These are phyloP conservation scores for Ciborinia camelliae DNA, from an alignment of 2,329 filamentous ascomycete genomes.

Conservation along the genomic window DNA sequence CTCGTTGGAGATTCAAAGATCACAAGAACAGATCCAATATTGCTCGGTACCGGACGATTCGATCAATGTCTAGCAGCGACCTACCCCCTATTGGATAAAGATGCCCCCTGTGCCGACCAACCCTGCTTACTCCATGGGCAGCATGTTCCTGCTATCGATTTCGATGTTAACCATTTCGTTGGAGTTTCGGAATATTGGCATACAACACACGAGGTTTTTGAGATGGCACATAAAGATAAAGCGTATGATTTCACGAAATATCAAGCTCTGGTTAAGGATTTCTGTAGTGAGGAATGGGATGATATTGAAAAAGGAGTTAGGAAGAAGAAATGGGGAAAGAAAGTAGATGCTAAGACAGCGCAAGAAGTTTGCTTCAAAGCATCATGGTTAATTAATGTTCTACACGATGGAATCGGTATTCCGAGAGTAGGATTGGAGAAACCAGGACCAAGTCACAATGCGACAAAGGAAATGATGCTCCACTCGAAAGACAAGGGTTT, in stretches of 20 bases:
- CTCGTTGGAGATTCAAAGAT: constrained; percentile 41
- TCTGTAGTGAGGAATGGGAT: constrained; percentile 81
- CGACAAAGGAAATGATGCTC: constrained; percentile 66
- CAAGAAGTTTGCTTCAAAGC: constrained; percentile 95
- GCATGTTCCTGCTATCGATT: constrained; percentile 93
- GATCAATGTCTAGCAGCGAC: constrained; percentile 78
- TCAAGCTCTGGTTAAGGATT: constrained; percentile 77
- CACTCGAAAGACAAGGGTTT: constrained; percentile 72
- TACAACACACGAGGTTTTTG: constrained; percentile 92
- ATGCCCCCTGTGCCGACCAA: constrained; percentile 74
- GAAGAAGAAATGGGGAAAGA: constrained; percentile 69
- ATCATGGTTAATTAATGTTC: constrained; percentile 93
- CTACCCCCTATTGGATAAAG: constrained; percentile 84
- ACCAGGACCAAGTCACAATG: constrained; percentile 56
- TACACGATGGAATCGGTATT: constrained; percentile 93
- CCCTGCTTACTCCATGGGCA: constrained; percentile 89
- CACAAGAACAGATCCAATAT: constrained; percentile 46
- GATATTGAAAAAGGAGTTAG: constrained; percentile 66
- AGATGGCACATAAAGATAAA: constrained; percentile 68
- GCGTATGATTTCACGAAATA: constrained; percentile 90
- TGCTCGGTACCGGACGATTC: constrained; percentile 85
- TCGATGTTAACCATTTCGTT: constrained; percentile 95
- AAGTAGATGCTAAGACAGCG: constrained; percentile 69
- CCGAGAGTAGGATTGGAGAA: constrained; percentile 78
- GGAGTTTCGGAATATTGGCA: constrained; percentile 99